These are phyloP conservation scores for Cytidiella melzeri DNA, from an alignment of 768 basidiomycete species.

Conservation along the genomic window DNA sequence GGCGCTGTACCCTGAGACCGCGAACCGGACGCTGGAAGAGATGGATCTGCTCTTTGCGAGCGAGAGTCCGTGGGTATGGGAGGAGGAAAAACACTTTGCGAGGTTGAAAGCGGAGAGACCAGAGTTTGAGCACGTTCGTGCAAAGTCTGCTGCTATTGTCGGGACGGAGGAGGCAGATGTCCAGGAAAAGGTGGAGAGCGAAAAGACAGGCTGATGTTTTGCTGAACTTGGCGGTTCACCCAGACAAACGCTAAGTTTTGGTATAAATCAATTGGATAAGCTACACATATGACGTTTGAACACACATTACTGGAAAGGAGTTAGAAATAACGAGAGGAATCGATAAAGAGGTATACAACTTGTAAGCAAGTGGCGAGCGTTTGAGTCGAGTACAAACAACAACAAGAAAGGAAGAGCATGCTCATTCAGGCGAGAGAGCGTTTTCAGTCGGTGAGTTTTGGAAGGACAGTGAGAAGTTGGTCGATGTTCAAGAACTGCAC, in stretches of 20 bases:
- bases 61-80: slow-evolving; percentile 40
- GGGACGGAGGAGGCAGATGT: no score
- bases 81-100: slow-evolving; percentile 35
- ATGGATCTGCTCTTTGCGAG: slow-evolving; percentile 40
- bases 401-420: not conserved
- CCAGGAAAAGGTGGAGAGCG: no score
- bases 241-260: no score
- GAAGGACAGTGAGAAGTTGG: slow-evolving; percentile 74
- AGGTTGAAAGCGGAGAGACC: slow-evolving; percentile 27
- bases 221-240: no score
- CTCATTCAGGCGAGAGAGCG: no score
- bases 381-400: not conserved
- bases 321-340: no score
- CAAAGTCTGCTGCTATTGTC: no score
- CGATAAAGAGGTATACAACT: no score
- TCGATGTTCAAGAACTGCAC: slow-evolving; percentile 82
- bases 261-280: no score
- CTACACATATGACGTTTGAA: no score
- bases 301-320: no score
- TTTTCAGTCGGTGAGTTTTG: slow-evolving; percentile 66
- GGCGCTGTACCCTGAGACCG: slow-evolving; percentile 41
- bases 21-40: slow-evolving; percentile 40
- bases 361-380: not conserved
- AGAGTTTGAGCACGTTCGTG: slow-evolving; percentile 11
- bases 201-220: no score